Conservation (phyloP, 805 yeast genomes). For the Tetrapisispora fleetii region DNA sequence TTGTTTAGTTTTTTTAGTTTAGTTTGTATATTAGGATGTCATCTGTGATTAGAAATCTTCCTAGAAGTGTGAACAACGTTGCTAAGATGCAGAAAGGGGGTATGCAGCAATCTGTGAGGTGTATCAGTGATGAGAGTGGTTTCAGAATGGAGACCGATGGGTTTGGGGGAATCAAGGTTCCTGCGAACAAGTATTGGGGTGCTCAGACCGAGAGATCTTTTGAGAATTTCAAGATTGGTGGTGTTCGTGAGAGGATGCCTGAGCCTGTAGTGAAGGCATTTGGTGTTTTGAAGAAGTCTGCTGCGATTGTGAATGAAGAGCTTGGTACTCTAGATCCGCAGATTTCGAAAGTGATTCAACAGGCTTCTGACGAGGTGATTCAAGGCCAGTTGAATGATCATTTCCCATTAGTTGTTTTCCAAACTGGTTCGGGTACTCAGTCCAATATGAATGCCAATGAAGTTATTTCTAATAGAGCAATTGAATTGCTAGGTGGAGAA, state of each 20-base stretch:
- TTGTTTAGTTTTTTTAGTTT: no score
- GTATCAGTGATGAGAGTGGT: slow-evolving; percentile 1
- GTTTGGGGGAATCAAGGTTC: slow-evolving; percentile 92
- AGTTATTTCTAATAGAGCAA: slow-evolving; percentile 96
- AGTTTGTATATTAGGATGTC: not conserved
- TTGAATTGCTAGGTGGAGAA: slow-evolving; percentile 87
- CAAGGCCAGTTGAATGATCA: slow-evolving; percentile 88
- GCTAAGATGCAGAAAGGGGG: not conserved
- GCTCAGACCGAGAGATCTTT: slow-evolving; percentile 95
- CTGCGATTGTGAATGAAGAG: slow-evolving; percentile 80
- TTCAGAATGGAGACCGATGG: slow-evolving; percentile 83
- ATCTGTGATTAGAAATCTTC: not conserved
- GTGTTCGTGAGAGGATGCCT: slow-evolving; percentile 81
- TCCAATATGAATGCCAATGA: slow-evolving; percentile 98
- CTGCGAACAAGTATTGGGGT: slow-evolving; percentile 85
- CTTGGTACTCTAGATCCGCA: slow-evolving; percentile 79
- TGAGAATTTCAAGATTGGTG: slow-evolving; percentile 94
- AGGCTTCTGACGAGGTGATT: slow-evolving; percentile 91
- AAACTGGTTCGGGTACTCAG: slow-evolving; percentile 98
- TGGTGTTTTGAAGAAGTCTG: slow-evolving; percentile 88
- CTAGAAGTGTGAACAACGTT: not conserved
- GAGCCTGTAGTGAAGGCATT: slow-evolving; percentile 84
- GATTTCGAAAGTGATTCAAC: slow-evolving; percentile 72
- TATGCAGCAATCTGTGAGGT: not conserved
- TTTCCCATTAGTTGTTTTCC: slow-evolving; percentile 97